phyloP scores from a whole-genome alignment of 2,329 filamentous ascomycete species.

The Zymoseptoria ardabiliae region DNA sequence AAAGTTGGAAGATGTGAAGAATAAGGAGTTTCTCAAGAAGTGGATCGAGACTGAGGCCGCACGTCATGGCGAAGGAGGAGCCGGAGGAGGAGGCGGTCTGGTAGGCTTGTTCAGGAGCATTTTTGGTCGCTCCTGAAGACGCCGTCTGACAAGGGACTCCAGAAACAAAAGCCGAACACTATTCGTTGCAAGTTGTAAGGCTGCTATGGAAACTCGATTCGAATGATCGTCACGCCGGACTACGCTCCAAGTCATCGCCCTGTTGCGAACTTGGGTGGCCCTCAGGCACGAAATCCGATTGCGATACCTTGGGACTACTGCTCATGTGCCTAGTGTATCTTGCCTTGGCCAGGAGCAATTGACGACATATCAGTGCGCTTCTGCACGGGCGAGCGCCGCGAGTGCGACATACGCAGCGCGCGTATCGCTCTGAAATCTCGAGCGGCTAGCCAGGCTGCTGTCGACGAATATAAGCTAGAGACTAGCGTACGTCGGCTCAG shows the following conservation, averaged over 20 bases:
- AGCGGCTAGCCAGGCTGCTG: too few species aligned
- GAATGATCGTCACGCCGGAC: background rate
- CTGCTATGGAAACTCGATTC: background rate
- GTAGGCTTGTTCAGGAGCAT: conserved; percentile 29
- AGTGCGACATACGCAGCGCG: too few species aligned
- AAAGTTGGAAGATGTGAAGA: conserved; percentile 39
- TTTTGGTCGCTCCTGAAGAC: conserved; percentile 22
- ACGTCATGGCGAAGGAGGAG: conserved; percentile 40
- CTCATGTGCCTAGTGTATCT: too few species aligned
- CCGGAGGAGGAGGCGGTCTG: conserved; percentile 32
- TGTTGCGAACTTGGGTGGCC: background rate
- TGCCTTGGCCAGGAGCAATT: too few species aligned
- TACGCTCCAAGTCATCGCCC: too few species aligned
- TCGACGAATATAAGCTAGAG: too few species aligned
- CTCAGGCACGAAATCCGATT: too few species aligned
- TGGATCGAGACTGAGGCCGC: conserved; percentile 44
- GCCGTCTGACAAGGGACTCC: background rate
- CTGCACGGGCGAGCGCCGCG: too few species aligned
- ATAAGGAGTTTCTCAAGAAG: conserved; percentile 35
- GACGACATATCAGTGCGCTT: too few species aligned
- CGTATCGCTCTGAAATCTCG: too few species aligned
- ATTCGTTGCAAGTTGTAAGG: background rate
- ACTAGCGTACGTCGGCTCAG: too few species aligned
- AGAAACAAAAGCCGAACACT: background rate
- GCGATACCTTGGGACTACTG: too few species aligned